Percentiles rank a stretch among this genome's conserved stretches.
Conservation (phyloP, 768 basidiomycete species). For the Collybia sordida region DNA sequence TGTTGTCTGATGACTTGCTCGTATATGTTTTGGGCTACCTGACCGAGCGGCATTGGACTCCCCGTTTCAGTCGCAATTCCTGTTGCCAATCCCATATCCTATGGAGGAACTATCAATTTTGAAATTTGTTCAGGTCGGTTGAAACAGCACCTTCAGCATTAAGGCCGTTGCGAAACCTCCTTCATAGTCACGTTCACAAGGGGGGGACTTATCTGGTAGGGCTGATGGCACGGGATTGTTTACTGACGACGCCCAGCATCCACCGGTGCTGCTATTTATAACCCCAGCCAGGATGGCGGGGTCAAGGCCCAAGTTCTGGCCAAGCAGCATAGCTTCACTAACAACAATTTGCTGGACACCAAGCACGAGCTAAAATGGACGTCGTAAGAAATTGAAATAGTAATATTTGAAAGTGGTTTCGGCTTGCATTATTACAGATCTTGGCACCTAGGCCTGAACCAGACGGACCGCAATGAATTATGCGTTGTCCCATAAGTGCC, state of each 20-base stretch:
- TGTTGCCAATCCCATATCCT: slow-evolving; percentile 87
- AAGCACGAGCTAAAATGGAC: slow-evolving; percentile 49
- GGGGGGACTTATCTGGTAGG: slow-evolving; percentile 69
- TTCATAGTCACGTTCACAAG: slow-evolving; percentile 80
- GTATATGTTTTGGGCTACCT: slow-evolving; percentile 66
- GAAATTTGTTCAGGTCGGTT: slow-evolving; percentile 4
- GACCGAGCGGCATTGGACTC: slow-evolving; percentile 63
- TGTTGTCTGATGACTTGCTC: slow-evolving; percentile 46
- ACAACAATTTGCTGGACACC: slow-evolving; percentile 83
- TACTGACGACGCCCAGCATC: slow-evolving; percentile 80
- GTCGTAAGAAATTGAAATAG: slow-evolving; percentile 8
- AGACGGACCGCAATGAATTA: slow-evolving; percentile 81
- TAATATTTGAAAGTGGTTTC: slow-evolving; percentile 1
- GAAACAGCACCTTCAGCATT: slow-evolving; percentile 70
- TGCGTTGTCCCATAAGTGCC: slow-evolving; percentile 73
- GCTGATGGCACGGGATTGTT: slow-evolving; percentile 88
- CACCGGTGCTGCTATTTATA: slow-evolving; percentile 82
- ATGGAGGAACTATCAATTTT: slow-evolving; percentile 3
- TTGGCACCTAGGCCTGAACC: slow-evolving; percentile 86
- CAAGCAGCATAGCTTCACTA: slow-evolving; percentile 89
- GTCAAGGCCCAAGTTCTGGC: slow-evolving; percentile 77
- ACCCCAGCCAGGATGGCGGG: slow-evolving; percentile 76
- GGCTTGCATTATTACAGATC: slow-evolving; percentile 81
- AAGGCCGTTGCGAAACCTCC: slow-evolving; percentile 83
- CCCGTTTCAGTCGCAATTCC: slow-evolving; percentile 51